A percentile compares a stretch with the other conserved stretches of the same genome.
These are phyloP conservation scores for Cyathus striatus DNA, from an alignment of 768 basidiomycete species.

Conservation along the genomic window DNA sequence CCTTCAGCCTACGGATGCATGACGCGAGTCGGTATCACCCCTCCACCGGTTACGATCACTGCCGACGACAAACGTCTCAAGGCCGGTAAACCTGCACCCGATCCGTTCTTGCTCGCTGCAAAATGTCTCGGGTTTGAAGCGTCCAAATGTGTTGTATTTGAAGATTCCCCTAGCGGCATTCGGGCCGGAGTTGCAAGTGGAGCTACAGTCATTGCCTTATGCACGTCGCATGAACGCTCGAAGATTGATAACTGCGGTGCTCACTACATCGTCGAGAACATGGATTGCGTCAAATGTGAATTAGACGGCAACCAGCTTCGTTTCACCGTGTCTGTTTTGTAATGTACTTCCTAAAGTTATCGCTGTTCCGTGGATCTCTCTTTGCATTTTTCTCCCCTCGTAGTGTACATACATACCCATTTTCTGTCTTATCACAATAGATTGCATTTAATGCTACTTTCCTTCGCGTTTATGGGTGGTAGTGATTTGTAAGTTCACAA, in stretches of 20 bases:
- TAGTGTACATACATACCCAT: too few relatives aligned
- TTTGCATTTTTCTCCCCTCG: too few relatives aligned
- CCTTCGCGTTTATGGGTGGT: too few relatives aligned
- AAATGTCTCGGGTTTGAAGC: slow-evolving; percentile 51
- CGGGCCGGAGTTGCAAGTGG: slow-evolving; percentile 69
- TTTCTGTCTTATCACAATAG: too few relatives aligned
- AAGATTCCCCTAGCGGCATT: slow-evolving; percentile 79
- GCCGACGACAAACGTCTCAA: slow-evolving; percentile 73
- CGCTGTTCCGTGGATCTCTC: too few relatives aligned
- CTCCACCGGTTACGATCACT: slow-evolving; percentile 67
- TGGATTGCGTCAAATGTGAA: slow-evolving; percentile 42
- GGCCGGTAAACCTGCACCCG: slow-evolving; percentile 58
- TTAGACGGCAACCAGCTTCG: slow-evolving; percentile 34
- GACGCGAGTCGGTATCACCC: slow-evolving; percentile 63
- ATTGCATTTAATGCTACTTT: too few relatives aligned
- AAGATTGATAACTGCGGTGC: slow-evolving; percentile 53
- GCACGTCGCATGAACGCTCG: slow-evolving; percentile 62
- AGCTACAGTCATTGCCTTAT: slow-evolving; percentile 68
- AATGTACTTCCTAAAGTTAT: too few relatives aligned
- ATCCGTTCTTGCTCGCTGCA: slow-evolving; percentile 61
- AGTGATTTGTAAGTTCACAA: too few relatives aligned
- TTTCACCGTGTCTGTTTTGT: slow-evolving; percentile 28
- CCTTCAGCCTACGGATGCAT: slow-evolving; percentile 58
- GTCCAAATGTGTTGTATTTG: slow-evolving; percentile 69
- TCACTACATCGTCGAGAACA: slow-evolving; percentile 50